Evolutionary conservation across 2,329 filamentous ascomycete genomes (phyloP), one percentile per base, ranked within the genome.

Genomic region (Dothistroma septosporum): DNA sequence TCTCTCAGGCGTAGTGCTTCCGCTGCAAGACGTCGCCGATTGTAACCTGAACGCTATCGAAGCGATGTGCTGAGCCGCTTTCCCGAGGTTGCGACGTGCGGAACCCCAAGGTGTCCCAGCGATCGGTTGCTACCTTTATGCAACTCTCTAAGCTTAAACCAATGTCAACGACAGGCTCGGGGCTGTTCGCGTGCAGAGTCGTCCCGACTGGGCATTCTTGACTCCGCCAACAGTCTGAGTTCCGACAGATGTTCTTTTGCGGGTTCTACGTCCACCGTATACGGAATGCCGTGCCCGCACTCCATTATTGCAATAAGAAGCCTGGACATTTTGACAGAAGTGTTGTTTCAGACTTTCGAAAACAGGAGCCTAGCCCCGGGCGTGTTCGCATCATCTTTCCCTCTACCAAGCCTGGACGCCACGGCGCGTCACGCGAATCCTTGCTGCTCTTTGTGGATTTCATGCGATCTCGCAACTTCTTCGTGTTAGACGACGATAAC

Each of bases 381-480:
- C 47, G 7, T 50, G 47, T 28, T 55, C 53, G 53, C 53, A 55
- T 55, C n/a, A 55, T 44, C 33, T 55, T 55, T 37, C 53, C 53
- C 24, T n/a, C 12, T 28, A 55, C 53, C 32, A 44, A 41, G 31
- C 12, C 47, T 50, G 22, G 47, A 44, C n/a, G 50, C 50, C 50
- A 35, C 50, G 50, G 28, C 50, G 19, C 50, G 50, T 53, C 53
- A 44, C 46, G 21, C 22, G n/a, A 22, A 55, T 28, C 53, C 53
- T 33, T 55, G 53, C 35, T 31, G 4, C 28, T 50, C 19, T 21
- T 31, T 10, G 22, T 14, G 47, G 1, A 16, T 28, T 3, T 10
- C 47, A n/a, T n/a, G 28, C 28, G 21, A 11, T 24, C n/a, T 28
- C 9, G 22, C 8, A 48, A 10, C 44, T 19, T n/a, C 10, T 48